A percentile compares a stretch with the other conserved stretches of the same genome.
phyloP scores from a whole-genome alignment of 306 rosid species.

The Lathyrus sativus region DNA sequence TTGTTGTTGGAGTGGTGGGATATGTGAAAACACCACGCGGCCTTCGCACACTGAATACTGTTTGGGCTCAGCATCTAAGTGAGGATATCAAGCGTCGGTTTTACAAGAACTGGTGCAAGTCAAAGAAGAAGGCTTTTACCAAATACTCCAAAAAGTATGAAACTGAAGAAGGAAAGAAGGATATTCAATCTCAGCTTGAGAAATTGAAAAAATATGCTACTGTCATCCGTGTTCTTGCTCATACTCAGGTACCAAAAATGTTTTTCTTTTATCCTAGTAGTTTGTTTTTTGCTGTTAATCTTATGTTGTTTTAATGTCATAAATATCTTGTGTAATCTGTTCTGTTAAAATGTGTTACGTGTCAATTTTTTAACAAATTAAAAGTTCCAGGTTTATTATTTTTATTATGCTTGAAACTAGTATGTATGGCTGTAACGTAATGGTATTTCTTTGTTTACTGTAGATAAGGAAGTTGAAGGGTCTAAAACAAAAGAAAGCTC shows the following conservation, averaged over 20 bases:
- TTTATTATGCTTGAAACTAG: neutral
- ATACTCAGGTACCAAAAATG: slow-evolving; percentile 62
- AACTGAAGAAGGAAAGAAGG: slow-evolving; percentile 67
- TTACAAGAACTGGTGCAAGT: slow-evolving; percentile 82
- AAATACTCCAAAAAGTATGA: slow-evolving; percentile 61
- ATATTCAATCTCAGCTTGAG: slow-evolving; percentile 57
- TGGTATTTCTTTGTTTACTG: neutral
- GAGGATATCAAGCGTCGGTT: slow-evolving; percentile 75
- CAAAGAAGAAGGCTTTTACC: slow-evolving; percentile 80
- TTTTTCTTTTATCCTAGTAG: neutral
- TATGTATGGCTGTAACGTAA: neutral
- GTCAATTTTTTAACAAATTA: neutral
- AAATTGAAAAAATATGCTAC: slow-evolving; percentile 66
- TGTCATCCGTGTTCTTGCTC: slow-evolving; percentile 75
- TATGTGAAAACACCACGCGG: slow-evolving; percentile 71
- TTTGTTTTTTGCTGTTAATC: neutral
- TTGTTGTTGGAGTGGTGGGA: slow-evolving; percentile 78
- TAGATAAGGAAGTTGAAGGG: slow-evolving; percentile 87
- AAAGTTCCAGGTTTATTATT: neutral
- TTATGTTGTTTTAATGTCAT: neutral
- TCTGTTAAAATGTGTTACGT: neutral
- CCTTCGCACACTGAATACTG: slow-evolving; percentile 60
- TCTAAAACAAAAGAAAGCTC: slow-evolving; percentile 86
- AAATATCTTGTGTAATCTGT: neutral
- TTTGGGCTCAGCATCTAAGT: slow-evolving; percentile 86